Evolutionary conservation across 805 yeast genomes (phyloP).

Genomic region (Wickerhamiella allomyrinae): DNA sequence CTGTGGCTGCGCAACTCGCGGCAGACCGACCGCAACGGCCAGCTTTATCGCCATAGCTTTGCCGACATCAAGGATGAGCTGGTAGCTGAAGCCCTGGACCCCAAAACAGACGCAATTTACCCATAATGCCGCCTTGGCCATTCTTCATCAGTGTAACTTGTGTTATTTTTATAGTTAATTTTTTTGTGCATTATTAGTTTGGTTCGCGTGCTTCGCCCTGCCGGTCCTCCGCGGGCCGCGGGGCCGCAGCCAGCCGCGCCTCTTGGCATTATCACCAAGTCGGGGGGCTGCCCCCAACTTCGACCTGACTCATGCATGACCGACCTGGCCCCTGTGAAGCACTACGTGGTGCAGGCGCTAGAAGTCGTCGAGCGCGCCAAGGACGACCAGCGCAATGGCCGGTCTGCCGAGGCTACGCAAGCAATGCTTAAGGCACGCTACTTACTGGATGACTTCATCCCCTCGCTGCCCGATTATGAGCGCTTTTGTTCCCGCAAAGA

Average conservation of each 20-base stretch:
- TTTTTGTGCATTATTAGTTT: too few species aligned
- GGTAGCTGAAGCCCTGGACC: constrained; percentile 21
- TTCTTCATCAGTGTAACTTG: background rate
- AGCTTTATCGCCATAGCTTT: constrained; percentile 17
- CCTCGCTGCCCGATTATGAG: constrained; percentile 1
- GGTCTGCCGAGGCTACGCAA: constrained; percentile 6
- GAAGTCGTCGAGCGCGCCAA: constrained; percentile 6
- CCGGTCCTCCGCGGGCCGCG: too few species aligned
- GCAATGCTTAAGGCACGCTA: constrained; percentile 3
- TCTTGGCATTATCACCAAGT: too few species aligned
- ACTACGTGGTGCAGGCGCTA: constrained; percentile 5
- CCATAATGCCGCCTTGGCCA: background rate
- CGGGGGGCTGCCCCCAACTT: too few species aligned
- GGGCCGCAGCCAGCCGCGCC: too few species aligned
- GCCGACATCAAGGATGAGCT: constrained; percentile 18
- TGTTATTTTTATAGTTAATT: background rate
- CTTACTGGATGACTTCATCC: constrained; percentile 7
- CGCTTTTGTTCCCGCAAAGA: constrained; percentile 1
- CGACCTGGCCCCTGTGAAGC: background rate
- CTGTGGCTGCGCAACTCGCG: constrained; percentile 11
- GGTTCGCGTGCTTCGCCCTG: too few species aligned
- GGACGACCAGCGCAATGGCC: constrained; percentile 8
- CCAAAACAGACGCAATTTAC: constrained; percentile 1
- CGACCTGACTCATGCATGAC: constrained; percentile 3
- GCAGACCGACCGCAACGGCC: constrained; percentile 9